Percentiles rank a stretch among this genome's conserved stretches.
Conservation (phyloP, 179 eudicot species). For the Silene coronaria region DNA sequence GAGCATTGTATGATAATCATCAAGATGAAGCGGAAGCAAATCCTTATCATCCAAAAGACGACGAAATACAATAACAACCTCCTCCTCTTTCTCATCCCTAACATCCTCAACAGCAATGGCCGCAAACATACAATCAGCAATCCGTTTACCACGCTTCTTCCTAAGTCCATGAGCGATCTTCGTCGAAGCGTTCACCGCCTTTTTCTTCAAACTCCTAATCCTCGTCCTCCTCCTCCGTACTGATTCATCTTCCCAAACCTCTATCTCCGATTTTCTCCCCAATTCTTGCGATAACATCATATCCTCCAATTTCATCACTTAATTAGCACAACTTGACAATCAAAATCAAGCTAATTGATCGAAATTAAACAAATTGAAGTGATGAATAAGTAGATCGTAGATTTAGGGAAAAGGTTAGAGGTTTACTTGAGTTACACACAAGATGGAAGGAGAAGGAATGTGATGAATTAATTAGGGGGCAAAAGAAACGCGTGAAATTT, state of each 20-base stretch:
- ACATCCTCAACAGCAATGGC: slow-evolving; percentile 59
- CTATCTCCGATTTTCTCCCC: slow-evolving; percentile 51
- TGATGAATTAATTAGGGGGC: background rate
- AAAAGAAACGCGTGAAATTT: slow-evolving; percentile 12
- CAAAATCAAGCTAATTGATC: too few relatives aligned
- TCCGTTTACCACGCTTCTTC: slow-evolving; percentile 55
- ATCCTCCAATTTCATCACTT: slow-evolving; percentile 26
- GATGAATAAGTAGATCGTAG: slow-evolving; percentile 8
- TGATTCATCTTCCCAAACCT: slow-evolving; percentile 66
- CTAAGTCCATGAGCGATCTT: slow-evolving; percentile 48
- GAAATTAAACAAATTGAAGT: background rate
- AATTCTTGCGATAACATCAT: slow-evolving; percentile 32
- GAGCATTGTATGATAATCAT: slow-evolving; percentile 82
- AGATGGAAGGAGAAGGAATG: slow-evolving; percentile 3
- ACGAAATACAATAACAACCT: slow-evolving; percentile 55
- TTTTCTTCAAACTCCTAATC: slow-evolving; percentile 72
- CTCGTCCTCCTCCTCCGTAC: slow-evolving; percentile 41
- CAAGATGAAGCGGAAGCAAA: slow-evolving; percentile 62
- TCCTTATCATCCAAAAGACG: slow-evolving; percentile 52
- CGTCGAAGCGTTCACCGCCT: slow-evolving; percentile 65
- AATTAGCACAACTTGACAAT: background rate
- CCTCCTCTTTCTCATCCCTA: slow-evolving; percentile 74
- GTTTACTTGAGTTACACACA: slow-evolving; percentile 27
- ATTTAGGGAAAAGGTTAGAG: slow-evolving; percentile 13
- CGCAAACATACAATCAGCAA: slow-evolving; percentile 56